Base-by-base conservation (phyloP, 2,329 filamentous ascomycete species). In the Stagonosporopsis cucurbitacearum region DNA sequence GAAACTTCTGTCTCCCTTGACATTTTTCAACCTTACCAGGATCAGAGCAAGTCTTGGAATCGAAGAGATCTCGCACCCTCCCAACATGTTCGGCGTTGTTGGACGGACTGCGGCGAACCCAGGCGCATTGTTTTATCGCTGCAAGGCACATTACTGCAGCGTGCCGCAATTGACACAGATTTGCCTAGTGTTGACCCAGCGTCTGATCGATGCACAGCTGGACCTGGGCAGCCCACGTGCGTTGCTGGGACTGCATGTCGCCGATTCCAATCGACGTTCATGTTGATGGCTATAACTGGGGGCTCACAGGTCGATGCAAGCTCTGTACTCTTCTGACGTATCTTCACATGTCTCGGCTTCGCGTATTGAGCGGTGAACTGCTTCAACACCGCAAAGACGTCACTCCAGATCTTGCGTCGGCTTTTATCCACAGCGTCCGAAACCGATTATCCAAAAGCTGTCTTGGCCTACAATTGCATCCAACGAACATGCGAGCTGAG, bases 41-140 rank as follows among this genome's bases (percentile, higher is more conserved):
- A 47, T 55, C 36, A 56, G 46, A 48, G 23, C 47, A 51, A 56
- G 53, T 37, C 39, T 25, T 47, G 32, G 25, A 40, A 42, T 50
- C 30, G n/a, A 44, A 32, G 39, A 25, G n/a, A 43, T 28, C 8
- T 39, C 17, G 32, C 17, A 6, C 36, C 13, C n/a, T 51, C 53
- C 43, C 47, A 56, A 56, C 53, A 46, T 25, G 15, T 33, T 39
- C 11, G 28, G 53, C 7, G 4, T 37, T 11, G 19, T 19, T 36
- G 7, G 36, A 22, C 28, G 22, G 45, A 33, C 1, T 45, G 33
- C 46, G 42, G 47, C 53, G 23, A 42, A 41, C 33, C 25, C 36
- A 32, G 30, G 13, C 13, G 30, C 7, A 3, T 32, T 15, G 13
- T 32, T 6, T 32, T 4, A 32, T n/a, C 30, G 13, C 28, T 42